Evolutionary conservation across 768 basidiomycete genomes (phyloP), one percentile per base, ranked within the genome.

Genomic region (Lactifluus pinguis): DNA sequence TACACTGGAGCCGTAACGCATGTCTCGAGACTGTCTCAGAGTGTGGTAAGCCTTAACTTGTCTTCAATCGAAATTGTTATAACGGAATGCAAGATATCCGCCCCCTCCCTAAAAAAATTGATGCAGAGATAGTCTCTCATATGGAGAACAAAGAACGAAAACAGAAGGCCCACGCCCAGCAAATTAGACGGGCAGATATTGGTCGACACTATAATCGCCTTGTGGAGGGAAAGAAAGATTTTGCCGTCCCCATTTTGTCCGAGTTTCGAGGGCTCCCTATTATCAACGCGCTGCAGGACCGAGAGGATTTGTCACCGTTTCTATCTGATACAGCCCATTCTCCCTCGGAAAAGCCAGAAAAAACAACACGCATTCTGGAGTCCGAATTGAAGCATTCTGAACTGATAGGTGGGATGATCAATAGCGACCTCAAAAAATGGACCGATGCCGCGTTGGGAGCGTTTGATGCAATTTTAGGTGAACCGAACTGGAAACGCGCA

Each of bases 261-360:
- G 73, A 78, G 38, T 86, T 86, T 69, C 76, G 76, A 19, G 65
- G 69, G 56, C 71, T 85, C 1, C 80, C 83, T 0, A 73, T 80
- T 21, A 72, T 84, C 6, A 67, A 70, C 41, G 57, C 67, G 8
- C 62, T 77, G 57, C 72, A 71, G 49, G 70, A 69, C 14, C 68
- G 68, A 32, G 67, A 71, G 14, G 61, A 58, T 19, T 32, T 17
- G 13, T 29, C 36, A 19, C 52, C 61, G 3, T 14, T 42, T 44
- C 3, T 14, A 49, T 58, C 56, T 10, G 39, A 55, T 60, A 29
- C 21, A 2, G 4, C 15, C 15, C 8, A 14, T 19, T 50, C 60
- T 39, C 50, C 60, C 34, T 32, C 54, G 9, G 6, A 44, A 15
- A 48, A n/a, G 25, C 49, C 17, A 0, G 60, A 25, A 14, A 36